Percentiles rank a stretch among this genome's conserved stretches.
phyloP scores from a whole-genome alignment of 331 rosid species.

The Quercus tomentella region DNA sequence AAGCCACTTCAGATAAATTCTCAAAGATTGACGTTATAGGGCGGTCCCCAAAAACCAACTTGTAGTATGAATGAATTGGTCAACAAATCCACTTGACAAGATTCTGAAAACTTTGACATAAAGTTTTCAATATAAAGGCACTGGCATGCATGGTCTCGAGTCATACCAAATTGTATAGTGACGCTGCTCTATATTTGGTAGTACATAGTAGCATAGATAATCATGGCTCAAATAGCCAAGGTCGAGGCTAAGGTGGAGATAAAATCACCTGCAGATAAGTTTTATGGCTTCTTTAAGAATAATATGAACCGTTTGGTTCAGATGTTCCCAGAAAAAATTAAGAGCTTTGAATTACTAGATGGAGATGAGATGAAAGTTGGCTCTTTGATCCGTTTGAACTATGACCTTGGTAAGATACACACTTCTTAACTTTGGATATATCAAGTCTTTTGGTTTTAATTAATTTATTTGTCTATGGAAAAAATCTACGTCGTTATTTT shows the following conservation, averaged over 20 bases:
- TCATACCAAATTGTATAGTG: not conserved
- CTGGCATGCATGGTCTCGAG: not conserved
- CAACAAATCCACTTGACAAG: not conserved
- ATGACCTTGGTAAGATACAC: slow-evolving; percentile 4
- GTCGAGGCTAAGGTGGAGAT: slow-evolving; percentile 6
- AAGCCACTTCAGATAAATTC: not conserved
- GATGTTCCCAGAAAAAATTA: not conserved
- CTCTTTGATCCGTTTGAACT: not conserved
- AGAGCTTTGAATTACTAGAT: not conserved
- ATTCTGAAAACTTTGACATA: not conserved
- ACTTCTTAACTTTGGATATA: too few species aligned
- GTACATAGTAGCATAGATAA: not conserved
- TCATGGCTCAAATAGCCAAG: slow-evolving; percentile 4
- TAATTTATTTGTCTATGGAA: too few species aligned
- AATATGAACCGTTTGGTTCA: slow-evolving; percentile 13
- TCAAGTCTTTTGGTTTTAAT: too few species aligned
- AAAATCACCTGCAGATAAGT: slow-evolving; percentile 4
- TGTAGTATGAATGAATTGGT: not conserved
- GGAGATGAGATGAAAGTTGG: slow-evolving; percentile 11
- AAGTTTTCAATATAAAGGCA: not conserved
- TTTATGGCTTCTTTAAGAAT: slow-evolving; percentile 18
- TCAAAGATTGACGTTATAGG: not conserved
- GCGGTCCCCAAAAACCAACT: not conserved
- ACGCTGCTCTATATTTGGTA: too few species aligned
- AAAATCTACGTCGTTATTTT: too few species aligned